A percentile compares a stretch with the other conserved stretches of the same genome.
phyloP scores from a whole-genome alignment of 148 eudicot species.

The Dianthus caryophyllus region DNA sequence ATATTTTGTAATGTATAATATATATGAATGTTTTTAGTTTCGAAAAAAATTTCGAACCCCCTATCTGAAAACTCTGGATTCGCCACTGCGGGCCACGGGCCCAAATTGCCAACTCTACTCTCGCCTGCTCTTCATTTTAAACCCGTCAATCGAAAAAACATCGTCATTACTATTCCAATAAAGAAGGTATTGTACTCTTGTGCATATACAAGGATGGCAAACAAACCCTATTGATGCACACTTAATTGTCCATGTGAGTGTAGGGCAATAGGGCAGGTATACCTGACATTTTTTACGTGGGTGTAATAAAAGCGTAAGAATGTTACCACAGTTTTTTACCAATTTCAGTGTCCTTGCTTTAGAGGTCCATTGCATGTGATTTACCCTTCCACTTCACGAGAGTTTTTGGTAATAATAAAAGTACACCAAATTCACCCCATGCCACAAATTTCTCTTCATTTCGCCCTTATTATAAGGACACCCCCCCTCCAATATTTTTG shows the following conservation, averaged over 20 bases:
- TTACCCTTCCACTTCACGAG: slow-evolving; percentile 6
- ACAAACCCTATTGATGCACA: too few species aligned
- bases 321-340: not conserved
- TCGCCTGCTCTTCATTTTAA: too few species aligned
- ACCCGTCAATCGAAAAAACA: too few species aligned
- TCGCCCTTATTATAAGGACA: not conserved
- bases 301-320: not conserved
- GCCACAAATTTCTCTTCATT: not conserved
- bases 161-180: too few species aligned
- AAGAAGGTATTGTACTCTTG: too few species aligned
- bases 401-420: not conserved
- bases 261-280: not conserved
- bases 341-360: slow-evolving; percentile 7
- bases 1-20: too few species aligned
- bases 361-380: slow-evolving; percentile 16
- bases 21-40: too few species aligned
- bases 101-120: too few species aligned
- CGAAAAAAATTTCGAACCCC: too few species aligned
- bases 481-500: not conserved
- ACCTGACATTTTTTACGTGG: not conserved
- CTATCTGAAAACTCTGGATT: too few species aligned
- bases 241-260: not conserved
- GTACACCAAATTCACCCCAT: slow-evolving; percentile 8
- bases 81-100: too few species aligned
- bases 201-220: too few species aligned